Conservation (phyloP, 2,329 filamentous ascomycete species). For the Botrytis aclada region DNA sequence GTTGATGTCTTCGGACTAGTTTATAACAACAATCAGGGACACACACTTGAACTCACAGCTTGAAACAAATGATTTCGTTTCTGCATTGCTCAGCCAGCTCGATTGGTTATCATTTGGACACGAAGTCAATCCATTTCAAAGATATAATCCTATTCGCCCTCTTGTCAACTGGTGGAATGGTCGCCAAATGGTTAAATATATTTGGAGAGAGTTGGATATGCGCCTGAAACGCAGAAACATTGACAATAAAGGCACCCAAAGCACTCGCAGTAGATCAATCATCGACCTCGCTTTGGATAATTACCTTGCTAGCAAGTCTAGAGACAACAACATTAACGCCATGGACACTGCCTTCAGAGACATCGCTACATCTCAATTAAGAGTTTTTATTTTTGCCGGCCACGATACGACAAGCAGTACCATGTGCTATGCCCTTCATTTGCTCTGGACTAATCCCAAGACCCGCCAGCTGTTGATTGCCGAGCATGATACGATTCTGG, state of each 20-base stretch:
- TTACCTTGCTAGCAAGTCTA: neutral
- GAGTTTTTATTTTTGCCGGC: neutral
- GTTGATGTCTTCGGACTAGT: neutral
- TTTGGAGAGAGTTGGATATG: neutral
- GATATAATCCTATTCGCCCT: neutral
- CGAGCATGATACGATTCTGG: constrained; percentile 24
- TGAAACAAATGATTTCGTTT: neutral
- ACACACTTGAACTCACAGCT: neutral
- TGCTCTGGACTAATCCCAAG: constrained; percentile 20
- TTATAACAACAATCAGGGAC: neutral
- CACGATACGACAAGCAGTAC: neutral
- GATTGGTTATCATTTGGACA: neutral
- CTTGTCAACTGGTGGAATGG: neutral
- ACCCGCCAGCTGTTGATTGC: constrained; percentile 15
- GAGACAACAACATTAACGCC: neutral
- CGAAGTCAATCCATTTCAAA: neutral
- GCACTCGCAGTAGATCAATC: neutral
- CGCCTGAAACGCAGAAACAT: neutral
- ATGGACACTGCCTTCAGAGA: neutral
- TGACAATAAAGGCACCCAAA: neutral
- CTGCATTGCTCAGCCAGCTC: neutral
- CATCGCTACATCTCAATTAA: neutral
- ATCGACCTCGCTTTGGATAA: constrained; percentile 2
- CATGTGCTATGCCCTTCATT: constrained; percentile 5
- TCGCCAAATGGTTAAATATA: neutral